Conservation (phyloP, 2,329 filamentous ascomycete species). For the Phoma sp. region DNA sequence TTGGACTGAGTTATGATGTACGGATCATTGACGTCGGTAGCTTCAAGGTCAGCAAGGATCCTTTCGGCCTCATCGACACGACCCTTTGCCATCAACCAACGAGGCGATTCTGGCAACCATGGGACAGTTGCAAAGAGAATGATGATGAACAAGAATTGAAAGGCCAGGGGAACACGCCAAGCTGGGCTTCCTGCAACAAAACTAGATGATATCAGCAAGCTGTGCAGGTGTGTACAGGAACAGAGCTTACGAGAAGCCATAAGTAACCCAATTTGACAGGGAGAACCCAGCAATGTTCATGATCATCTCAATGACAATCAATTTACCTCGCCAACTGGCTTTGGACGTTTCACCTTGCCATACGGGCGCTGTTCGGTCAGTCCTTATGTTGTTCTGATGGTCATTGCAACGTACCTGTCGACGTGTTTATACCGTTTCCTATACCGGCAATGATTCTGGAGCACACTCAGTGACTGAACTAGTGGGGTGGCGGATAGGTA, state of each 20-base stretch:
- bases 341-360: constrained; percentile 63
- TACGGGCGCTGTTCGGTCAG: constrained; percentile 56
- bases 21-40: constrained; percentile 54
- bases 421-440: constrained; percentile 61
- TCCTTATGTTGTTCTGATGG: no score
- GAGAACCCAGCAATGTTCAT: constrained; percentile 61
- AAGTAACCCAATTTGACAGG: constrained; percentile 62
- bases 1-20: constrained; percentile 52
- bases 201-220: constrained; percentile 9
- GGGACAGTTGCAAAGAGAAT: constrained; percentile 56
- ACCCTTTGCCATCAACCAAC: constrained; percentile 57
- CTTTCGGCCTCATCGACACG: constrained; percentile 56
- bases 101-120: constrained; percentile 57
- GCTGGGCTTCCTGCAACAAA: constrained; percentile 26
- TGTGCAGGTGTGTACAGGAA: neutral
- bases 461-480: neutral
- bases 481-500: no score
- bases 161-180: constrained; percentile 48
- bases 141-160: constrained; percentile 60
- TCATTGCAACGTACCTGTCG: constrained; percentile 53
- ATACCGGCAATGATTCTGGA: constrained; percentile 55
- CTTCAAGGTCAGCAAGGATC: constrained; percentile 60
- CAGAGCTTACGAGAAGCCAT: constrained; percentile 55
- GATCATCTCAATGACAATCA: constrained; percentile 59
- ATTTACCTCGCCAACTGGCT: constrained; percentile 51